Base-by-base conservation (phyloP, 2,329 filamentous ascomycete genomes). In the Hypoxylon sp. region DNA sequence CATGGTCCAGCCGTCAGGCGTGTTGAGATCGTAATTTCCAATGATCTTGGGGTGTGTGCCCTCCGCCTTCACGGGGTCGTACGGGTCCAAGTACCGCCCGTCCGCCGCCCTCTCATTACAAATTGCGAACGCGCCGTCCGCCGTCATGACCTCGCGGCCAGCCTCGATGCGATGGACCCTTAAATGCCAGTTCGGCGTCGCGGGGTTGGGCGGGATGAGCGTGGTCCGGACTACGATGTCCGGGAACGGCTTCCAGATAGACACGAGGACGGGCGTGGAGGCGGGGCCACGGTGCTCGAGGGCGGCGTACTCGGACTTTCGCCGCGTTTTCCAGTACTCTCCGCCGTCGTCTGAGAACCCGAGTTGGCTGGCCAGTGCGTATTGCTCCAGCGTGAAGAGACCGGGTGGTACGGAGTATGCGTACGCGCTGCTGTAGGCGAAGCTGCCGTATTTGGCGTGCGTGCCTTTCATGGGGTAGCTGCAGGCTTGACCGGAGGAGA, bases 401-500 rank as follows among this genome's bases (percentile, higher is more conserved):
- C 92, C 91, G 0, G 91, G 91, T 0, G 91, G 91, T 0, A 94
- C 91, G 0, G 89, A 92, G 79, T 94, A 94, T 19, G 85, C 91
- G 76, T 92, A 94, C 0, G 90, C 87, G 55, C 90, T 89, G 73
- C 88, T 91, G 78, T 94, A 94, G 5, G 91, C 91, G 74, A 94
- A 94, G 64, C 88, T 86, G 48, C 91, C 91, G 77, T 94, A 94
- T 74, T 94, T 94, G 66, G 91, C 90, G 76, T 94, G 91, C 0
- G 91, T 92, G 57, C 90, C 91, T 78, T 92, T 92, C 82, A 94
- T 90, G 0, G 91, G 90, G 75, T 94, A 94, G 76, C 91, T 90
- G 78, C 91, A 94, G n/a, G 89, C 90, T 76, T 95, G 91, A 1
- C 92, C 91, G 0, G 89, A 91, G 3, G 88, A 90, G 6, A 94